These are phyloP conservation scores for Carex kokanica DNA, from an alignment of 176 grass and related monocot genomes.

Conservation along the genomic window DNA sequence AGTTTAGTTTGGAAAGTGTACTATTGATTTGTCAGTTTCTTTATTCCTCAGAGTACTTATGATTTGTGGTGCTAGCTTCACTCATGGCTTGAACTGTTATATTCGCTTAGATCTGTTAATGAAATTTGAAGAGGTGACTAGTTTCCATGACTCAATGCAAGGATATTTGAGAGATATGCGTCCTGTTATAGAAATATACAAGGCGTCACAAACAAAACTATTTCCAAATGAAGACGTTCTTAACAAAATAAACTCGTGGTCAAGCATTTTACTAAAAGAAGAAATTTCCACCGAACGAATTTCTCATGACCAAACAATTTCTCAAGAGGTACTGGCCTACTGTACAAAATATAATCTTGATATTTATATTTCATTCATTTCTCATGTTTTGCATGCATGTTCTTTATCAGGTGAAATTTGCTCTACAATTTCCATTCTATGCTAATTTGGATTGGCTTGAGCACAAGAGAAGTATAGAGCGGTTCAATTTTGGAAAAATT, in stretches of 20 bases:
- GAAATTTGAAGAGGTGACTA: constrained; percentile 34
- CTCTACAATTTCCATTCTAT: constrained; percentile 61
- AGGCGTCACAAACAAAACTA: constrained; percentile 63
- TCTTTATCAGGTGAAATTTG: constrained; percentile 51
- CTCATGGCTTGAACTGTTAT: not conserved
- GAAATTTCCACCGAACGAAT: constrained; percentile 26
- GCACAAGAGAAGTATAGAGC: constrained; percentile 74
- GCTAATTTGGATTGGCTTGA: constrained; percentile 58
- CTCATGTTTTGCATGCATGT: not conserved
- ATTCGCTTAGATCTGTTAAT: constrained; percentile 43
- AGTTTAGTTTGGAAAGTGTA: not conserved
- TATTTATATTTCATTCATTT: not conserved
- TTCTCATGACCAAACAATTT: too few species aligned
- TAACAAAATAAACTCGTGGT: constrained; percentile 59
- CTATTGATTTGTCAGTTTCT: not conserved
- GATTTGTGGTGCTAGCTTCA: not conserved
- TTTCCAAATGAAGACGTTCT: constrained; percentile 44
- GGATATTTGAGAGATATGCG: constrained; percentile 65
- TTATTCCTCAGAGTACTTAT: not conserved
- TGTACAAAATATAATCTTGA: not conserved
- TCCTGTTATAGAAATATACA: constrained; percentile 66
- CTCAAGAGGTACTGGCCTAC: constrained; percentile 38
- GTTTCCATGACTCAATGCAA: constrained; percentile 52
- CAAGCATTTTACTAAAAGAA: constrained; percentile 47
- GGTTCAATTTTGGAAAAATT: constrained; percentile 30